These are phyloP conservation scores for Leccinum uliginosum DNA, from an alignment of 768 basidiomycete species.

Conservation along the genomic window DNA sequence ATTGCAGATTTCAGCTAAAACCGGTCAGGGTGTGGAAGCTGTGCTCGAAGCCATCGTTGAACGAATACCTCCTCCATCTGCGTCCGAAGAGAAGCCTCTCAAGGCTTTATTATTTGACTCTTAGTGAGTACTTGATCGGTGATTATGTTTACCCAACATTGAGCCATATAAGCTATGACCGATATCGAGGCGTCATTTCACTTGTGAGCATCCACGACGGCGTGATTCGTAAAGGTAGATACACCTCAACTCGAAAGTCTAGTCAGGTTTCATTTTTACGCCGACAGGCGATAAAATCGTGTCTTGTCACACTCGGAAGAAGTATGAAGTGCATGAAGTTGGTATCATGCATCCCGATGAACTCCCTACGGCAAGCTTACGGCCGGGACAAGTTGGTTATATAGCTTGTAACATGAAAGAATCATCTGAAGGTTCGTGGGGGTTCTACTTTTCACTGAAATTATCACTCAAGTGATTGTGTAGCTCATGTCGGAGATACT, in stretches of 20 bases:
- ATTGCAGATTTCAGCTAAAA: constrained; percentile 87
- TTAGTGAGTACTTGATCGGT: constrained; percentile 47
- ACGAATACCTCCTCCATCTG: constrained; percentile 77
- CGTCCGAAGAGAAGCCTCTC: constrained; percentile 48
- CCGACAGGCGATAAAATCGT: constrained; percentile 80
- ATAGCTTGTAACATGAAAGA: constrained; percentile 98
- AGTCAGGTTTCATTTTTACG: background rate
- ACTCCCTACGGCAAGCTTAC: constrained; percentile 60
- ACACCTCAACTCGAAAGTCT: background rate
- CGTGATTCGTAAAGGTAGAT: constrained; percentile 70
- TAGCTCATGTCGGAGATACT: constrained; percentile 94
- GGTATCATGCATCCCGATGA: constrained; percentile 92
- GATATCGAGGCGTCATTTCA: constrained; percentile 94
- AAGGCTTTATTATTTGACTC: constrained; percentile 94
- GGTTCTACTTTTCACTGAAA: background rate
- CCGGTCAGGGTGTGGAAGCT: constrained; percentile 74
- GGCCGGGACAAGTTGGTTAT: constrained; percentile 82
- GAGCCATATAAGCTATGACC: constrained; percentile 67
- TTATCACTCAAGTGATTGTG: constrained; percentile 2
- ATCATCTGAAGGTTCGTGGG: constrained; percentile 72
- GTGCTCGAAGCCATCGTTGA: constrained; percentile 80
- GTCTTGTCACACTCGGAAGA: constrained; percentile 79
- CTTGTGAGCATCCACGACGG: constrained; percentile 81
- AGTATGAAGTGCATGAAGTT: constrained; percentile 84
- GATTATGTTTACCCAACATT: background rate